A percentile compares a stretch with the other conserved stretches of the same genome.
phyloP scores from a whole-genome alignment of 495 filamentous ascomycete species.

The Friedmanniomyces simplex region DNA sequence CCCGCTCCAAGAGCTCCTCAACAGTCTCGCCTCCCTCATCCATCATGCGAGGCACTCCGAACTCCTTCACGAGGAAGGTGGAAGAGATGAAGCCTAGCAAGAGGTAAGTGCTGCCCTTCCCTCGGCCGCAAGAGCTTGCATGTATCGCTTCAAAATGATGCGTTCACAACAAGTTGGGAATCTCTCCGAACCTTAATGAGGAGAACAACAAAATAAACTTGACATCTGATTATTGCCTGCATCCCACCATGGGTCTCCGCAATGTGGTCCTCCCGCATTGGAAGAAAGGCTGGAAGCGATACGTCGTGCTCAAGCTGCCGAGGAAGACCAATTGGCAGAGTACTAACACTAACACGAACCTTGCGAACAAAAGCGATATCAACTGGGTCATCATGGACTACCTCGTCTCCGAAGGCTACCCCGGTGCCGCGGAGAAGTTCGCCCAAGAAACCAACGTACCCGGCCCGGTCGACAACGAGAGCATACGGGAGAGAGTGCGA shows the following conservation, averaged over 20 bases:
- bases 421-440: slow-evolving; percentile 86
- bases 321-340: neutral
- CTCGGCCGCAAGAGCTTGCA: neutral
- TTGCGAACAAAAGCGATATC: slow-evolving; percentile 57
- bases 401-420: slow-evolving; percentile 89
- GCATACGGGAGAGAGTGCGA: slow-evolving; percentile 65
- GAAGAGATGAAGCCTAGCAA: slow-evolving; percentile 83
- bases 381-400: slow-evolving; percentile 96
- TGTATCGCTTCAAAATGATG: slow-evolving; percentile 54
- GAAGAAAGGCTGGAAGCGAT: neutral
- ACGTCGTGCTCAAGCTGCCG: neutral
- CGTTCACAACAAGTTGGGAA: slow-evolving; percentile 90
- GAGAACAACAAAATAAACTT: slow-evolving; percentile 61
- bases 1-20: slow-evolving; percentile 28
- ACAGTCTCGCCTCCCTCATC: slow-evolving; percentile 22
- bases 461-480: slow-evolving; percentile 55
- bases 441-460: slow-evolving; percentile 84
- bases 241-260: slow-evolving; percentile 1
- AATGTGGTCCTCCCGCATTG: slow-evolving; percentile 3
- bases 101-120: slow-evolving; percentile 52
- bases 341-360: slow-evolving; percentile 27
- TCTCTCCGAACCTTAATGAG: slow-evolving; percentile 95
- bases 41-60: slow-evolving; percentile 40
- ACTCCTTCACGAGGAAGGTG: slow-evolving; percentile 62
- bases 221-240: neutral